Base-by-base conservation (phyloP, 139 green algal species). In the Nannochloris sp. region DNA sequence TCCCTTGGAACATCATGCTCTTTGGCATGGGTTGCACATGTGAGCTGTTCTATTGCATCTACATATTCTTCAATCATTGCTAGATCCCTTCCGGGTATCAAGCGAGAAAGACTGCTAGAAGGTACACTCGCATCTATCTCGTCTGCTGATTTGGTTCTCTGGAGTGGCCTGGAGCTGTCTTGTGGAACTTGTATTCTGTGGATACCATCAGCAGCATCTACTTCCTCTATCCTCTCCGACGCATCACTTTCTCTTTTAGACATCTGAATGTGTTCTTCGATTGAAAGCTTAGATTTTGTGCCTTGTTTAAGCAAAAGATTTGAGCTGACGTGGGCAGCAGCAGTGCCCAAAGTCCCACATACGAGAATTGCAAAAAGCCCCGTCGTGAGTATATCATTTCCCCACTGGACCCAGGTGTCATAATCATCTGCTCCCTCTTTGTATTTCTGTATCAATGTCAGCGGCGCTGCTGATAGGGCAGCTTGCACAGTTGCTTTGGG, bases 401-500 rank as follows among this genome's bases (percentile, higher is more conserved):
- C 81, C 71, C 78, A 84, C 29, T 53, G 45, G 1, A 50, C 4
- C 49, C 73, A 83, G 8, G 72, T 49, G 4, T 51, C 28, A 12
- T 62, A 68, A 10, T 75, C 49, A 13, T 63, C 45, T 1, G 37
- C 55, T 37, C 26, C 17, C 0, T 12, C 2, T 30, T 70, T 73
- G 37, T 66, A 71, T 43, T 53, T 62, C 23, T 75, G 23, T 20
- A 85, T 85, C 26, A 87, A 50, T 5, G 72, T 44, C 23, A 77
- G 48, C 3, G 69, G 68, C 2, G 68, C 61, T 31, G 50, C 70
- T 16, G 71, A 78, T 59, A 90, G 75, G 1, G 85, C 79, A 3
- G 87, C 87, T 67, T 95, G 88, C 66, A 95, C 87, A 0, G 86
- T 91, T 6, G 85, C 87, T 71, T 95, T 95, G 48, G 88, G 86